Base-by-base conservation (phyloP, 306 rosid genomes). In the Leucaena leucocephala region DNA sequence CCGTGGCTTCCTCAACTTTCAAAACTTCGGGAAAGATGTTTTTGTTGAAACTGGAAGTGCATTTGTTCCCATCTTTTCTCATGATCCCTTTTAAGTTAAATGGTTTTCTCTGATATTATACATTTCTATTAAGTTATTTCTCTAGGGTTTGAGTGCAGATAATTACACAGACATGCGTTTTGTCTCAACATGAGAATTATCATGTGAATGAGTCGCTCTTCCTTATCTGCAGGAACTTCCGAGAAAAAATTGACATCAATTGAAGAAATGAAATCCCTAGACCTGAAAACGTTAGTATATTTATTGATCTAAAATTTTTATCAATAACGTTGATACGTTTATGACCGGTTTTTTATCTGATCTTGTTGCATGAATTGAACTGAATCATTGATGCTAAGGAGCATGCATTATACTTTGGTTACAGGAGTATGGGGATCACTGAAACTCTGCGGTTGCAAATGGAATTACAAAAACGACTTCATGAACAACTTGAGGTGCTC, bases 111-210 rank as follows among this genome's bases (percentile, higher is more conserved):
- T 68, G 40, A 11, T 45, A 6, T 42, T 27, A 7, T 65, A 4
- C 38, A 65, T n/a, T n/a, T 45, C 57, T 22, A 10, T 63, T n/a
- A 45, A 75, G 10, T 58, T 46, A 71, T 46, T 40, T 76, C 48
- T 50, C 48, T 44, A 44, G 48, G 14, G 48, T 44, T 44, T 89
- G 76, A 76, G 64, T 72, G 59, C 69, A 66, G 52, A 75, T 71
- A 52, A 65, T 49, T 27, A 27, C 0, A 27, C 27, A 27, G 27
- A 27, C 27, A 27, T 27, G 27, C 27, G 27, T 27, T 27, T 27
- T 27, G 27, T 27, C 27, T 1, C 27, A 27, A 27, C 27, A 27
- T 27, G 27, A 27, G 27, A 27, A 27, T 27, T 27, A 27, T 27
- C 27, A 27, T 27, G 27, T 27, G 27, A 27, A 27, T 27, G 27